Evolutionary conservation across 768 basidiomycete genomes (phyloP), one percentile per base, ranked within the genome.

Genomic region (Lentinula aciculospora): DNA sequence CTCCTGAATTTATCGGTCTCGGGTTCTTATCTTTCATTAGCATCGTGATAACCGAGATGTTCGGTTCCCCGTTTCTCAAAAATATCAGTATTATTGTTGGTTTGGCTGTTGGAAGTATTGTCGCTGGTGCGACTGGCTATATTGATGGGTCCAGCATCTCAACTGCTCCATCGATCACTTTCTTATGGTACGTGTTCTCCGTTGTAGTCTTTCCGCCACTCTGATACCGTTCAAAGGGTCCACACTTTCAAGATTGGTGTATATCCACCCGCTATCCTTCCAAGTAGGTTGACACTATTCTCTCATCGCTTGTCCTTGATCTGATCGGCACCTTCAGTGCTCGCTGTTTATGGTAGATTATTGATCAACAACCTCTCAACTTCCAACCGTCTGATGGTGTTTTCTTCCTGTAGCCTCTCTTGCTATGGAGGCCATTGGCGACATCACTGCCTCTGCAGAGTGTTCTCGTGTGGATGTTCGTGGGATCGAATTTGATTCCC

Each of bases 381-480:
- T 21, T 23, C 31, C 28, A 46, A 23, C n/a, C 44, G 31, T 29
- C 28, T 54, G 15, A 23, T 8, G 10, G 4, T n/a, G n/a, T 44
- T 27, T 7, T 19, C 21, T 31, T 17, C 19, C 23, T 25, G 2
- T 53, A 88, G 83, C 91, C 6, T 88, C 88, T 0, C 67, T 84
- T 0, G 81, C 86, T 0, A 88, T 93, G 85, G 92, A 93, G 70
- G 86, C 89, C 6, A 92, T 91, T 53, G 91, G 91, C 3, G 92
- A 94, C 63, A 83, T 89, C 62, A 89, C 90, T 1, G 89, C 91
- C 0, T 87, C 86, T 12, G 85, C 87, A 1, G 92, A 94, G 68
- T 88, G 90, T 12, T 92, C 89, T 2, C 81, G 83, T 9, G 75
- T 89, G n/a, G 71, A 76, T 8, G 88, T 94, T 28, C 79, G 82